Conservation (phyloP, 2,329 filamentous ascomycete genomes). For the Fusarium devonianum region DNA sequence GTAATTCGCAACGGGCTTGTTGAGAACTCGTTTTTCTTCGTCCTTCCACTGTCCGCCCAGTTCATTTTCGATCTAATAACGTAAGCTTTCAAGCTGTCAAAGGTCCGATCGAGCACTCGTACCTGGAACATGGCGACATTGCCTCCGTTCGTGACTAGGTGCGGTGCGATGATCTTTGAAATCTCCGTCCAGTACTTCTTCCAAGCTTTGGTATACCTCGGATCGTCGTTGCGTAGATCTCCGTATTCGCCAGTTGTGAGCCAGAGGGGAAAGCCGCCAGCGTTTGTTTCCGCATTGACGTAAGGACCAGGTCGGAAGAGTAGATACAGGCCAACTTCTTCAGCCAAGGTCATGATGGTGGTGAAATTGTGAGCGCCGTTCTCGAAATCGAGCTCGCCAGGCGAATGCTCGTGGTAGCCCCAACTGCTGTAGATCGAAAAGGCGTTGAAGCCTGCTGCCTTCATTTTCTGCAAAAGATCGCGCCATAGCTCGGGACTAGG, state of each 20-base stretch:
- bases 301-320: slow-evolving; percentile 65
- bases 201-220: slow-evolving; percentile 61
- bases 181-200: slow-evolving; percentile 60
- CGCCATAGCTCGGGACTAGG: slow-evolving; percentile 48
- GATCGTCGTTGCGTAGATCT: slow-evolving; percentile 58
- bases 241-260: slow-evolving; percentile 67
- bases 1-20: slow-evolving; percentile 58
- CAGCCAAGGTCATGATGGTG: slow-evolving; percentile 54
- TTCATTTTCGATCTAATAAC: slow-evolving; percentile 60
- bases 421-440: slow-evolving; percentile 54
- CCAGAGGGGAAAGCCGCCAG: slow-evolving; percentile 69
- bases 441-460: slow-evolving; percentile 53
- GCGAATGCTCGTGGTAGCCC: slow-evolving; percentile 50
- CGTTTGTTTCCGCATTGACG: slow-evolving; percentile 69
- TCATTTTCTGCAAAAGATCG: slow-evolving; percentile 53
- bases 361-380: slow-evolving; percentile 55
- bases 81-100: neutral
- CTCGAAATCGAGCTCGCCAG: slow-evolving; percentile 43
- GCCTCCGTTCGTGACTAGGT: slow-evolving; percentile 64
- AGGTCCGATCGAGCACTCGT: neutral
- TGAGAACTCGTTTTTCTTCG: slow-evolving; percentile 53
- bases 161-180: slow-evolving; percentile 57
- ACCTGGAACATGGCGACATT: slow-evolving; percentile 60
- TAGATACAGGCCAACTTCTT: slow-evolving; percentile 55
- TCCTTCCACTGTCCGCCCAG: slow-evolving; percentile 53